Evolutionary conservation across 2,329 filamentous ascomycete genomes (phyloP).

Genomic region (Gnomoniopsis sp.): DNA sequence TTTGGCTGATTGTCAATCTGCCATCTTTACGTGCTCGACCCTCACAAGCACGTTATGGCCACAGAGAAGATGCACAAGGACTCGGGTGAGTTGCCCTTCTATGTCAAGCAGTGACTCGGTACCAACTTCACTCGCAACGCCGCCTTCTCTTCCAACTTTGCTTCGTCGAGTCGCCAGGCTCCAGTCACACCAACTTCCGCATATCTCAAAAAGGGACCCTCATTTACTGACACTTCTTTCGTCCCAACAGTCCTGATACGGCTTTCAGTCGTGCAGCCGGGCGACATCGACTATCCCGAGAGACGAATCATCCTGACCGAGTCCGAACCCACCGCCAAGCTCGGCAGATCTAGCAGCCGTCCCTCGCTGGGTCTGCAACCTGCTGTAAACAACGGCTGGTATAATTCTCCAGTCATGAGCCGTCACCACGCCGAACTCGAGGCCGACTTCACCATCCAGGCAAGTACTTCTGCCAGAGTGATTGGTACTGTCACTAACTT

Average conservation of each 20-base stretch:
- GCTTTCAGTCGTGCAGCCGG: conserved; percentile 18
- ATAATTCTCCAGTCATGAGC: conserved; percentile 71
- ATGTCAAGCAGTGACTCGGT: not conserved
- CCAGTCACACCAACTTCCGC: not conserved
- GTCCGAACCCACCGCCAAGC: conserved; percentile 26
- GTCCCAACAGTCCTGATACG: conserved; percentile 8
- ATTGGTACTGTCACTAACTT: conserved; percentile 20
- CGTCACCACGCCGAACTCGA: conserved; percentile 59
- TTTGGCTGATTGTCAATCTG: not conserved
- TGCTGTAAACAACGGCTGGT: conserved; percentile 56
- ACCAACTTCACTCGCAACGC: not conserved
- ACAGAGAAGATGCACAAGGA: not conserved
- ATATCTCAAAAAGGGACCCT: not conserved
- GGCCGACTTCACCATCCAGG: conserved; percentile 41
- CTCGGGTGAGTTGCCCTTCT: not conserved
- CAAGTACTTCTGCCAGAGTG: conserved; percentile 25
- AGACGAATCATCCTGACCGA: conserved; percentile 28
- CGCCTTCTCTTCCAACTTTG: not conserved
- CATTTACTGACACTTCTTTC: not conserved
- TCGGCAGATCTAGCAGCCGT: conserved; percentile 45
- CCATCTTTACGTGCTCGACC: not conserved
- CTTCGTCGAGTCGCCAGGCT: not conserved
- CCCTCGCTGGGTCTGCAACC: conserved; percentile 28
- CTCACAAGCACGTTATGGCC: not conserved
- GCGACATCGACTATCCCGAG: conserved; percentile 13